A percentile compares a stretch with the other conserved stretches of the same genome.
These are phyloP conservation scores for Termitomyces sp. DNA, from an alignment of 768 basidiomycete species.

Conservation along the genomic window DNA sequence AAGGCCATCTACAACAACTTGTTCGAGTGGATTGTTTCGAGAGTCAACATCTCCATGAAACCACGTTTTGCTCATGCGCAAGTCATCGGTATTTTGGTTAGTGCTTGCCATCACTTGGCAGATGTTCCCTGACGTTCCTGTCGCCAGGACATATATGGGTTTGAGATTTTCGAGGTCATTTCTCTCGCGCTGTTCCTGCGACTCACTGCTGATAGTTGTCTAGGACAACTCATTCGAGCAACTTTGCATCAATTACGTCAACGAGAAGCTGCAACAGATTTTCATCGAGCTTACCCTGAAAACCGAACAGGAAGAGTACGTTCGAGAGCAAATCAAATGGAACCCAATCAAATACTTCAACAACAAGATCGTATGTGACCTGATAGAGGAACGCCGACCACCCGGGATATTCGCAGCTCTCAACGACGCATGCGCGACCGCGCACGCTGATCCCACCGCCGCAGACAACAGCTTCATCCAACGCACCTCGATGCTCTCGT, in stretches of 20 bases:
- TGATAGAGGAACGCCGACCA: slow-evolving; percentile 94
- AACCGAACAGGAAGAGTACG: slow-evolving; percentile 99
- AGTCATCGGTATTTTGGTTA: slow-evolving; percentile 86
- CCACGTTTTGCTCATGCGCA: slow-evolving; percentile 66
- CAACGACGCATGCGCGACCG: slow-evolving; percentile 98
- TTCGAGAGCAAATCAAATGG: slow-evolving; percentile 98
- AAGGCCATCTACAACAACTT: slow-evolving; percentile 98
- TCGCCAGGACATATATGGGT: slow-evolving; percentile 90
- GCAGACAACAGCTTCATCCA: slow-evolving; percentile 98
- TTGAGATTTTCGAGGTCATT: slow-evolving; percentile 91
- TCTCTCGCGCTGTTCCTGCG: background rate
- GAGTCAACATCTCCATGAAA: slow-evolving; percentile 96
- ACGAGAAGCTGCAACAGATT: slow-evolving; percentile 99
- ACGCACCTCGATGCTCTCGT: slow-evolving; percentile 71
- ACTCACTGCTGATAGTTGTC: slow-evolving; percentile 3
- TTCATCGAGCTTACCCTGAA: slow-evolving; percentile 99
- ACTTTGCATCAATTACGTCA: slow-evolving; percentile 99
- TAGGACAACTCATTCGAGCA: slow-evolving; percentile 96
- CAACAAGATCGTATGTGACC: slow-evolving; percentile 96
- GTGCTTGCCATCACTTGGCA: slow-evolving; percentile 16
- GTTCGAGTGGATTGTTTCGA: slow-evolving; percentile 98
- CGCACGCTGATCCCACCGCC: slow-evolving; percentile 93
- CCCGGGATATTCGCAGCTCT: slow-evolving; percentile 97
- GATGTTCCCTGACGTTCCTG: slow-evolving; percentile 3
- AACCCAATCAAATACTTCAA: slow-evolving; percentile 99